These are phyloP conservation scores for Ramalina intermedia DNA, from an alignment of 495 filamentous ascomycete species.

Conservation along the genomic window DNA sequence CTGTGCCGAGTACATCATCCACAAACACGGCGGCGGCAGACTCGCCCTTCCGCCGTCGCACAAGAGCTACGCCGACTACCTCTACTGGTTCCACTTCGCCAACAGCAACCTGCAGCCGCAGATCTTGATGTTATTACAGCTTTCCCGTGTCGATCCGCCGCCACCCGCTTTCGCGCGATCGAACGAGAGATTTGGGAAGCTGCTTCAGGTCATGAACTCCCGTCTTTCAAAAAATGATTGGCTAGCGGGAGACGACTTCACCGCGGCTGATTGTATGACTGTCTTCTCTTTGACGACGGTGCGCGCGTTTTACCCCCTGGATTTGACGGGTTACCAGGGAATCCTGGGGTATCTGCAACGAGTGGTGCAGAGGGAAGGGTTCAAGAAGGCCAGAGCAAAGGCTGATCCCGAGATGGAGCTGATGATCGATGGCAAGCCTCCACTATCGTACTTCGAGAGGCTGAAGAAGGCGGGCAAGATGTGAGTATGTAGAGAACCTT, in stretches of 20 bases:
- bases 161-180: conserved; percentile 8
- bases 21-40: conserved; percentile 31
- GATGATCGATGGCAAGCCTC: neutral
- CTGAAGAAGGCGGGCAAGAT: neutral
- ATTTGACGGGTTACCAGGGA: conserved; percentile 26
- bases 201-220: conserved; percentile 28
- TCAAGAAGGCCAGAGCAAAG: conserved; percentile 29
- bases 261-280: conserved; percentile 46
- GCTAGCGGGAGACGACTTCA: conserved; percentile 45
- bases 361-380: conserved; percentile 25
- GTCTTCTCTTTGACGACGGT: conserved; percentile 40
- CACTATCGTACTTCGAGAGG: neutral
- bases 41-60: conserved; percentile 28
- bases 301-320: conserved; percentile 32
- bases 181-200: conserved; percentile 3
- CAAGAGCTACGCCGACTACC: conserved; percentile 36
- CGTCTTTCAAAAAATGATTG: conserved; percentile 31
- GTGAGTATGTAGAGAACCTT: neutral
- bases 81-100: conserved; percentile 47
- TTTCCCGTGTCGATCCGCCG: conserved; percentile 12
- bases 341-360: conserved; percentile 34
- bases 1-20: conserved; percentile 41
- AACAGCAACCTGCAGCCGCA: conserved; percentile 39
- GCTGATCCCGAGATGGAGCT: conserved; percentile 22
- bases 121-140: conserved; percentile 26